Base-by-base conservation (phyloP, 108 stramenopile genomes). In the Pelagomonas calceolata region DNA sequence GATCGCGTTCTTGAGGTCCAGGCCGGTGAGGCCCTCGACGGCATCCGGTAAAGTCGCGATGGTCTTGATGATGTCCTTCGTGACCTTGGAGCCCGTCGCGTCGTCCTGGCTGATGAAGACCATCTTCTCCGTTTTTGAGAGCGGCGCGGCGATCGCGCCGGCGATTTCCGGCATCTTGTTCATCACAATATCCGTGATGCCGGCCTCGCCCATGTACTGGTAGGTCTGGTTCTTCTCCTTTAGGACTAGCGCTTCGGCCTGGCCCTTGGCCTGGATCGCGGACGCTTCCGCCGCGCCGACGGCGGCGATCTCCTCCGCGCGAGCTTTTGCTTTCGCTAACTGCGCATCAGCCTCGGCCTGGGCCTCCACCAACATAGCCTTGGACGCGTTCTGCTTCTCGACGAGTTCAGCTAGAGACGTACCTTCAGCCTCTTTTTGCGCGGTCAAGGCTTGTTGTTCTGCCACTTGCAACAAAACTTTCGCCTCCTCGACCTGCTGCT, bases 391-490 rank as follows among this genome's bases (percentile, higher is more conserved):
- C 71, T 76, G 73, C 76, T 81, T 35, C 78, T 79, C 80, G 43
- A 81, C 72, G 29, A 81, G 79, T 63, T 76, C 69, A 18, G 80
- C 80, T 18, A 79, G 76, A 30, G 79, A 79, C 34, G 36, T 67
- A 32, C 80, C 80, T 64, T 81, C 76, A 35, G 76, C 51, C 78
- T 79, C 78, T 72, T 79, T 76, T 76, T 81, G 79, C 30, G 63
- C 34, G 36, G 69, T 64, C 65, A 79, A 33, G 30, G 79, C 80
- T 3, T 68, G 72, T 64, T 79, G 79, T 32, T 79, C 80, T 18
- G 79, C 76, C 36, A 81, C 76, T 39, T 81, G 73, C 35, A 81
- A 66, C 36, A 73, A 31, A 39, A 81, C 69, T 10, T 44, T 0
- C 16, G 79, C 80, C 71, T 81, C 79, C 45, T 79, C 80, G 32